These are phyloP conservation scores for Cladosporium sp. DNA, from an alignment of 2,329 filamentous ascomycete species.

Conservation along the genomic window DNA sequence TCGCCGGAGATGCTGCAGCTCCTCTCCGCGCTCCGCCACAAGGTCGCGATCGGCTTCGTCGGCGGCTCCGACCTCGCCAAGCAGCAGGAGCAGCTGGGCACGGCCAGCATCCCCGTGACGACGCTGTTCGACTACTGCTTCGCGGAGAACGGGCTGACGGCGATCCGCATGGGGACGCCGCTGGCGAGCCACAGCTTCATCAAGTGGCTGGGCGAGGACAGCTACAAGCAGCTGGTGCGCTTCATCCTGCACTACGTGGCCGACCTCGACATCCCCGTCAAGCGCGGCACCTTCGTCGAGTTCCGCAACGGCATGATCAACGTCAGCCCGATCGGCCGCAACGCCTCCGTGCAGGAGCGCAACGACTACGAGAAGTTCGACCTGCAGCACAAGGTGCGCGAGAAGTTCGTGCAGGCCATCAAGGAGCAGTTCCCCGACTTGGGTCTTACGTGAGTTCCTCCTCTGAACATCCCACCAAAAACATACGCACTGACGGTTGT, in stretches of 20 bases:
- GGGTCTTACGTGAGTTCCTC: slow-evolving; percentile 66
- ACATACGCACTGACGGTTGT: not conserved
- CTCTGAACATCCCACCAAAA: not conserved
- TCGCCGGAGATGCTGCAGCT: slow-evolving; percentile 76
- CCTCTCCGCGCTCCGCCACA: slow-evolving; percentile 73
- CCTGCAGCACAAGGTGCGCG: slow-evolving; percentile 66
- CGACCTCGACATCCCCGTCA: slow-evolving; percentile 75
- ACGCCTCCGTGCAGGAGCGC: slow-evolving; percentile 74
- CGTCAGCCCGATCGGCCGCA: slow-evolving; percentile 75
- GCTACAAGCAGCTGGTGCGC: slow-evolving; percentile 71
- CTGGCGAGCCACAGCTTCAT: slow-evolving; percentile 84
- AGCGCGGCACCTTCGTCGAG: slow-evolving; percentile 79
- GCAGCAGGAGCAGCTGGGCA: slow-evolving; percentile 92
- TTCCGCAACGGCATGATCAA: slow-evolving; percentile 92
- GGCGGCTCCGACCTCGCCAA: slow-evolving; percentile 88
- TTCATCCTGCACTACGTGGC: slow-evolving; percentile 78
- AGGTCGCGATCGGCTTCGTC: slow-evolving; percentile 84
- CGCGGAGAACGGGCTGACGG: slow-evolving; percentile 90
- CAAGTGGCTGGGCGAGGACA: slow-evolving; percentile 77
- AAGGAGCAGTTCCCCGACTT: slow-evolving; percentile 76
- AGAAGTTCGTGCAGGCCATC: slow-evolving; percentile 68
- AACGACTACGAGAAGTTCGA: slow-evolving; percentile 79
- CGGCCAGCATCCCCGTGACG: slow-evolving; percentile 61
- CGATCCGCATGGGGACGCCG: slow-evolving; percentile 72
- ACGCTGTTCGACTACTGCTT: slow-evolving; percentile 97